These are phyloP conservation scores for Oryza longistaminata DNA, from an alignment of 176 grass and related monocot genomes.

Conservation along the genomic window DNA sequence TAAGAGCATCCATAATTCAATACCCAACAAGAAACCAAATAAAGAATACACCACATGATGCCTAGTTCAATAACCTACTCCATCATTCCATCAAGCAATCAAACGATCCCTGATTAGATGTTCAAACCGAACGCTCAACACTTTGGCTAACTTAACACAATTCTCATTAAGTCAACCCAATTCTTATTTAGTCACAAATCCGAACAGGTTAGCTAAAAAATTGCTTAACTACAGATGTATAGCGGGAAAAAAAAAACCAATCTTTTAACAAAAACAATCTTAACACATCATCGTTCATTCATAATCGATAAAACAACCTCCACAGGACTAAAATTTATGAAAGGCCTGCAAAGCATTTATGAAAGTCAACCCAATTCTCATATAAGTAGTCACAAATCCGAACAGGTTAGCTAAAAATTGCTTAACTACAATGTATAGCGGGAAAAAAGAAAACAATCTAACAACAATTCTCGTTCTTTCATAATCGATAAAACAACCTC, in stretches of 20 bases:
- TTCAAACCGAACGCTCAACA: neutral
- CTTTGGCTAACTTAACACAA: neutral
- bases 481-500: conserved; percentile 1
- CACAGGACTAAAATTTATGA: too few species aligned
- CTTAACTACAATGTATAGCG: neutral
- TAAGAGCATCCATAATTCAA: neutral
- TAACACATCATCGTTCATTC: too few species aligned
- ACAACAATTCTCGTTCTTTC: neutral
- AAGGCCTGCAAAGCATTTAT: neutral
- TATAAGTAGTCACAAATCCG: neutral
- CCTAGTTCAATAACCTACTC: neutral
- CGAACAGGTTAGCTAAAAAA: too few species aligned
- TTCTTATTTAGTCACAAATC: too few species aligned
- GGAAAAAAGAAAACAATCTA: neutral
- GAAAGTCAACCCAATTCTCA: neutral
- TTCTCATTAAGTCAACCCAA: too few species aligned
- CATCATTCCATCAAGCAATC: neutral
- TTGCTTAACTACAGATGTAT: too few species aligned
- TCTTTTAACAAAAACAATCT: too few species aligned
- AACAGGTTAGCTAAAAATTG: neutral
- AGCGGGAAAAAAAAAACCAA: too few species aligned
- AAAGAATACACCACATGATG: neutral
- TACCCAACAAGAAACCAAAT: neutral
- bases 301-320: too few species aligned
- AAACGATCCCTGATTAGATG: neutral